A percentile compares a stretch with the other conserved stretches of the same genome.
These are phyloP conservation scores for Lenzites betulinus DNA, from an alignment of 768 basidiomycete genomes.

Conservation along the genomic window DNA sequence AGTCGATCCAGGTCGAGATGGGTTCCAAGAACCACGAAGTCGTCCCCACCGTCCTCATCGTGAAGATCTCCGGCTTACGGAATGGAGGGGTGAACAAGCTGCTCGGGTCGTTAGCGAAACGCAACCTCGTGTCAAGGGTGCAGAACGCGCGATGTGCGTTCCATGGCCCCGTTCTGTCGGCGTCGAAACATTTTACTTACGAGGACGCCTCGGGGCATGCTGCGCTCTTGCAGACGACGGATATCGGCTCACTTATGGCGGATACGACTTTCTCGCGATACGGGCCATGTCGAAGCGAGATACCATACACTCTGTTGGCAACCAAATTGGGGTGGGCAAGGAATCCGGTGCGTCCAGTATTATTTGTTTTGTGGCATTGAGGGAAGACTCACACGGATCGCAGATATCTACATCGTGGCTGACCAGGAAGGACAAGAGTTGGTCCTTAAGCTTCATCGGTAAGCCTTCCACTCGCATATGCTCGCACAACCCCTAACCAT, in stretches of 20 bases:
- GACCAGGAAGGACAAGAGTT: slow-evolving; percentile 82
- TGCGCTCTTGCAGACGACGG: slow-evolving; percentile 74
- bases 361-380: not conserved
- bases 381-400: not conserved
- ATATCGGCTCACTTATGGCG: slow-evolving; percentile 95
- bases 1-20: slow-evolving; percentile 79
- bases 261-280: slow-evolving; percentile 97
- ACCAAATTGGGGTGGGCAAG: slow-evolving; percentile 98
- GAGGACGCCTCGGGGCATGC: not conserved
- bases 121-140: slow-evolving; percentile 85
- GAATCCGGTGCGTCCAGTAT: slow-evolving; percentile 71
- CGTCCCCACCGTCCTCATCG: slow-evolving; percentile 86
- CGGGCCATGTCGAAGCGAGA: slow-evolving; percentile 90
- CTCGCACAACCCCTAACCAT: slow-evolving; percentile 6
- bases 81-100: slow-evolving; percentile 94
- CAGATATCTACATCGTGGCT: slow-evolving; percentile 90
- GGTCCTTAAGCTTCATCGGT: slow-evolving; percentile 95
- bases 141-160: slow-evolving; percentile 89
- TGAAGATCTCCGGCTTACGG: slow-evolving; percentile 89
- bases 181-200: not conserved
- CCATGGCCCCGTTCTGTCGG: too few relatives aligned
- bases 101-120: slow-evolving; percentile 87
- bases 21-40: slow-evolving; percentile 98
- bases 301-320: slow-evolving; percentile 88
- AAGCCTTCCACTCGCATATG: slow-evolving; percentile 18